These are phyloP conservation scores for Xylaria sp. DNA, from an alignment of 2,329 filamentous ascomycete genomes.

Conservation along the genomic window DNA sequence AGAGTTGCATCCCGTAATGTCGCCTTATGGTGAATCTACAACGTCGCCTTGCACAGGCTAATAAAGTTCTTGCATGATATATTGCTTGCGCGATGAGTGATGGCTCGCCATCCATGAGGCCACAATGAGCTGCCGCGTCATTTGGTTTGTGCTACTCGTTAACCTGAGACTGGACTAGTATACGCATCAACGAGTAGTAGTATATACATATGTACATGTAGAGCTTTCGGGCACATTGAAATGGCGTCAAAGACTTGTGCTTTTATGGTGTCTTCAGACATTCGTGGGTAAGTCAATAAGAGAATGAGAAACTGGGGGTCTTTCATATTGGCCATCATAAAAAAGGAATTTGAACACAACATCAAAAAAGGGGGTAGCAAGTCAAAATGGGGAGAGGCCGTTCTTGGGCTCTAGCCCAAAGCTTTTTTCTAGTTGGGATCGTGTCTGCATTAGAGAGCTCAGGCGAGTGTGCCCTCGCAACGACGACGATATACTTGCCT, in stretches of 20 bases:
- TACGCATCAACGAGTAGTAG: slow-evolving; percentile 14
- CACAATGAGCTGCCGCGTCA: slow-evolving; percentile 16
- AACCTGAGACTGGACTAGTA: slow-evolving; percentile 27
- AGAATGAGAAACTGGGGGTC: slow-evolving; percentile 2
- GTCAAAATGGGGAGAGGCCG: slow-evolving; percentile 39
- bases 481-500: slow-evolving; percentile 45
- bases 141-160: slow-evolving; percentile 8
- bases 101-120: slow-evolving; percentile 11
- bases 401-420: slow-evolving; percentile 40
- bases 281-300: neutral
- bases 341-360: neutral
- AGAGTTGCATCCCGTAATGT: slow-evolving; percentile 28
- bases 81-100: slow-evolving; percentile 28
- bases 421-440: slow-evolving; percentile 36
- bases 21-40: slow-evolving; percentile 13
- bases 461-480: slow-evolving; percentile 39
- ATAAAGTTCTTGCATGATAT: slow-evolving; percentile 34
- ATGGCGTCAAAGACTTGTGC: neutral
- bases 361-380: neutral
- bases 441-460: slow-evolving; percentile 37
- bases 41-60: slow-evolving; percentile 36
- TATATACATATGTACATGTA: slow-evolving; percentile 17
- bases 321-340: slow-evolving; percentile 3
- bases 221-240: neutral
- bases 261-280: neutral